Base-by-base conservation (phyloP, 2,329 filamentous ascomycete species). In the Alternaria sp. region DNA sequence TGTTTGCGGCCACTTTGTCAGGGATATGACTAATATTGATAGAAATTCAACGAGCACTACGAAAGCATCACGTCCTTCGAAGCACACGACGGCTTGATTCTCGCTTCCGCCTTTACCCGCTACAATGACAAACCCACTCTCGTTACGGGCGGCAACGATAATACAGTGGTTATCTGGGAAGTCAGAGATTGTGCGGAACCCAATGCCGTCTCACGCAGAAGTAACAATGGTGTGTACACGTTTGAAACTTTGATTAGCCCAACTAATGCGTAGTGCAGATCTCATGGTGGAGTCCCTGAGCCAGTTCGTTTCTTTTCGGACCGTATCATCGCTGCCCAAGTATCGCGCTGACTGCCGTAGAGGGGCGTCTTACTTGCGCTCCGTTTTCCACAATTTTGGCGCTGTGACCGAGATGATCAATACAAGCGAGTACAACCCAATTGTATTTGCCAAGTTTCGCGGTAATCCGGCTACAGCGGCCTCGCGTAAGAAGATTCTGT, bases 71-170 rank as follows among this genome's bases (percentile, higher is more conserved):
- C 87, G 27, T 86, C 89, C 51, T 94, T 93, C 89, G 87, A 89
- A 70, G 94, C 94, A 0, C 94, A 99, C 72, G 83, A 92, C 38
- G 94, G 93, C 48, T 91, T 95, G 65, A 92, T 98, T 41, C 84
- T 99, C 14, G 90, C 94, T 3, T 97, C 94, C 0, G 90, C 92
- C 0, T 87, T 91, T 18, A 90, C 90, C 0, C 88, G 83, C 1
- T 87, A 90, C 75, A 86, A 90, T 30, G 86, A 87, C 51, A 87
- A 91, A 60, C 87, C 91, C n/a, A 87, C 95, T n/a, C 95, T 93
- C 75, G 93, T 97, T 52, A 97, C 94, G 0, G 95, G 95, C 9
- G 94, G 93, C 49, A 99, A 97, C 72, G 95, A 99, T 78, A 90
- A 93, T 74, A 91, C 89, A 0, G 88, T 99, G 27, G 91, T 92